Conservation (phyloP, 2,329 filamentous ascomycete species). For the Ilyonectria sp. region DNA sequence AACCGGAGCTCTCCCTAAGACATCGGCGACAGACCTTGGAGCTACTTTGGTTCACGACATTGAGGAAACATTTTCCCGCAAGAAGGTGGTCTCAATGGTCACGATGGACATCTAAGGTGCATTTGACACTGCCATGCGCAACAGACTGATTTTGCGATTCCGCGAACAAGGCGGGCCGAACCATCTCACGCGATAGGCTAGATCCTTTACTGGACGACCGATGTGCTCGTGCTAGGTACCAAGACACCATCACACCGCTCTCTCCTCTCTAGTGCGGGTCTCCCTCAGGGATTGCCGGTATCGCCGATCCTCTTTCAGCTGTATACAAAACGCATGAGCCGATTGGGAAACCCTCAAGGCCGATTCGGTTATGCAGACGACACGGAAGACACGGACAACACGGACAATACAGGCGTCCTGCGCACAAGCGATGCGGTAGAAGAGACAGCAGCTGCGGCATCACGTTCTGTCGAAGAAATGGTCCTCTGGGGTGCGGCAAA, state of each 20-base stretch:
- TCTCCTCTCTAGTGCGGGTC: conserved; percentile 21
- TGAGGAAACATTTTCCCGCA: conserved; percentile 33
- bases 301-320: no score
- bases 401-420: no score
- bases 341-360: no score
- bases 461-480: no score
- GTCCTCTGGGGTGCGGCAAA: no score
- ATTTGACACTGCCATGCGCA: conserved; percentile 37
- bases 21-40: conserved; percentile 22
- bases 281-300: neutral
- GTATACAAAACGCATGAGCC: no score
- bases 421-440: no score
- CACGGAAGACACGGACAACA: no score
- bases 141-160: conserved; percentile 34
- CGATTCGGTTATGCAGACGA: no score
- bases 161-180: conserved; percentile 34
- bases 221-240: neutral
- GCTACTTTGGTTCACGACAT: conserved; percentile 39
- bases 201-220: conserved; percentile 35
- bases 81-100: conserved; percentile 30
- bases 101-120: conserved; percentile 38
- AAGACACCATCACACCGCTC: conserved; percentile 20
- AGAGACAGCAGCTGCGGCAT: no score
- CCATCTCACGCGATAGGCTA: conserved; percentile 25
- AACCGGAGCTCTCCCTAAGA: conserved; percentile 42